These are phyloP conservation scores for Colletotrichum sojae DNA, from an alignment of 2,329 filamentous ascomycete genomes.

Conservation along the genomic window DNA sequence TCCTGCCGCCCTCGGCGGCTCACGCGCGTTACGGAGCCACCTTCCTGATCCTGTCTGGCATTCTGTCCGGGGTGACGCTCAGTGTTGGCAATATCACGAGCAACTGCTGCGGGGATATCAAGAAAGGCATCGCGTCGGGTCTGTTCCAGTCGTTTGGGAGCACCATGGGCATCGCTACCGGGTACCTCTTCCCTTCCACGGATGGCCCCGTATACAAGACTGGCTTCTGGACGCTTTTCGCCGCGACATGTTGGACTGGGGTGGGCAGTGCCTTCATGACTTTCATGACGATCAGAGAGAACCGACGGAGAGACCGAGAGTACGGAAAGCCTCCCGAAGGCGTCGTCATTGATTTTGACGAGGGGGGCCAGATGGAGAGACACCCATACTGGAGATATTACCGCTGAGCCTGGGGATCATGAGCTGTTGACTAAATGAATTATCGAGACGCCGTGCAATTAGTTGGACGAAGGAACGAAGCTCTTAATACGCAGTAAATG, in stretches of 20 bases:
- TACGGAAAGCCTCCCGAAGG: slow-evolving; percentile 23
- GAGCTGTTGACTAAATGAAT: no score
- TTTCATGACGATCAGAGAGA: slow-evolving; percentile 38
- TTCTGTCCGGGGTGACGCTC: slow-evolving; percentile 25
- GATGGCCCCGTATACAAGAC: slow-evolving; percentile 26
- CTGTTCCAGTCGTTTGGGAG: slow-evolving; percentile 35
- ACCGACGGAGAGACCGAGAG: slow-evolving; percentile 40
- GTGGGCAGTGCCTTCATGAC: slow-evolving; percentile 35
- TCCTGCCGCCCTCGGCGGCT: slow-evolving; percentile 20
- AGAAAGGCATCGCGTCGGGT: slow-evolving; percentile 30
- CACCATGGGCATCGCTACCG: slow-evolving; percentile 37
- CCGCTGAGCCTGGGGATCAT: neutral
- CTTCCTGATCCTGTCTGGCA: slow-evolving; percentile 27
- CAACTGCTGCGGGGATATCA: slow-evolving; percentile 38
- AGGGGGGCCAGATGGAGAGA: slow-evolving; percentile 33
- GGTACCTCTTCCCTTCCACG: slow-evolving; percentile 26
- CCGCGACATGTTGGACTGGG: slow-evolving; percentile 31
- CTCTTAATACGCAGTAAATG: no score
- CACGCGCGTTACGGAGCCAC: slow-evolving; percentile 28
- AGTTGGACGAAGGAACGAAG: no score
- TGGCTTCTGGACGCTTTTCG: slow-evolving; percentile 36
- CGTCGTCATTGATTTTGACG: slow-evolving; percentile 28
- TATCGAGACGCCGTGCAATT: no score
- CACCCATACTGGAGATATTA: slow-evolving; percentile 37
- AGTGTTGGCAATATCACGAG: slow-evolving; percentile 31